Base-by-base conservation (phyloP, 768 basidiomycete species). In the Coprinopsis sp. region DNA sequence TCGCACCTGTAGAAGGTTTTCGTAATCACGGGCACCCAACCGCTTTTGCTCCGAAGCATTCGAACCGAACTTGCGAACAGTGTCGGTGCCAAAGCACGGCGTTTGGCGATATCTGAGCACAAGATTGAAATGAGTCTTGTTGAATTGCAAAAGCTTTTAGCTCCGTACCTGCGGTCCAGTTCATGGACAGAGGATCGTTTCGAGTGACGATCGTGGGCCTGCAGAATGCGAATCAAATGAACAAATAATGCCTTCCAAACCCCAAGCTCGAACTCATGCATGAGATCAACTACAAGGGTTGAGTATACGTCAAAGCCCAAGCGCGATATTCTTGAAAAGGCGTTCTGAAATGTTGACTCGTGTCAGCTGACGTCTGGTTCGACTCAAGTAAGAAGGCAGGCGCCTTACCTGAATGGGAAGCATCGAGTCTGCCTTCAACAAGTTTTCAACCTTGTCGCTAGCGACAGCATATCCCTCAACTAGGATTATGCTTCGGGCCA, bases 191-290 rank as follows among this genome's bases (percentile, higher is more conserved):
- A 47, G 13, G 41, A 21, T 4, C 58, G 57, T 27, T 51, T 33
- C 18, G 7, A 11, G 16, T 28, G 14, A 19, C 7, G 21, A n/a
- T 10, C 3, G 12, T 19, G 8, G 7, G 59, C 50, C 47, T 59
- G 37, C 3, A 69, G 49, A 12, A 71, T 53, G 0, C 62, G 61
- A 7, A 71, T 48, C 0, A 71, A 51, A 44, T 72, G 72, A 0
- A 46, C 60, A 36, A 69, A 65, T 1, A 66, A 21, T 0, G 56
- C 46, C 45, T 67, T 71, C 66, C 65, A 68, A 2, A 64, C 62
- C 3, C 69, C 69, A n/a, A 31, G 8, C n/a, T 31, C 30, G 30
- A 31, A 31, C 30, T 31, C 30, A 31, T 31, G 30, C n/a, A 31
- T 8, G 8, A 31, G n/a, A 31, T 31, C 30, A 8, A 31, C 30